Evolutionary conservation across 176 grass and related monocot species (phyloP).

Genomic region (Oryza rufipogon): DNA sequence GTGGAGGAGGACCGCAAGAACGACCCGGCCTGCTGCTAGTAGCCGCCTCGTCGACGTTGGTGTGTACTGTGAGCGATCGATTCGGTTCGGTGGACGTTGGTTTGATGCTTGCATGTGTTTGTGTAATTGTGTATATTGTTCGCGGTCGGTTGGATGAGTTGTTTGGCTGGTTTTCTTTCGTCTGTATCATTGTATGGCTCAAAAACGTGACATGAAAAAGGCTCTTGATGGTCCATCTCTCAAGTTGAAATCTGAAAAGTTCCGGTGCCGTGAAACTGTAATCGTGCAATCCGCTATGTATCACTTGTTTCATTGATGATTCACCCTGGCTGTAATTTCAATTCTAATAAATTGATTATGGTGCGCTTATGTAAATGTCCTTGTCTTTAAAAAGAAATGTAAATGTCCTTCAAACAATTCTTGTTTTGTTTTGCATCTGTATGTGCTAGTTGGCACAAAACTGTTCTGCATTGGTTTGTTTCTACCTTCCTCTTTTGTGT

Average conservation of each 20-base stretch:
- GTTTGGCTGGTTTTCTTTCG: background rate
- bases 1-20: constrained; percentile 42
- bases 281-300: background rate
- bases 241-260: background rate
- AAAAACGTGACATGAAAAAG: background rate
- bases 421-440: background rate
- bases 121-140: background rate
- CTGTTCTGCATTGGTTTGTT: background rate
- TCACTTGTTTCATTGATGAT: background rate
- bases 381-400: background rate
- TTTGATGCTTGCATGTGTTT: background rate
- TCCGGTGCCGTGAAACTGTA: background rate
- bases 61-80: background rate
- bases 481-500: background rate
- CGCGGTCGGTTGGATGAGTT: background rate
- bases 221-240: background rate
- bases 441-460: background rate
- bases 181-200: background rate
- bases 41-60: no score
- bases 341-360: background rate
- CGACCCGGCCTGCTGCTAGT: constrained; percentile 21
- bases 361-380: background rate
- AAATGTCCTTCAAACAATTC: background rate
- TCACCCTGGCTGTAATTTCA: background rate
- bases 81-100: background rate